A percentile compares a stretch with the other conserved stretches of the same genome.
These are phyloP conservation scores for Penicillium sp. DNA, from an alignment of 2,329 filamentous ascomycete species.

Conservation along the genomic window DNA sequence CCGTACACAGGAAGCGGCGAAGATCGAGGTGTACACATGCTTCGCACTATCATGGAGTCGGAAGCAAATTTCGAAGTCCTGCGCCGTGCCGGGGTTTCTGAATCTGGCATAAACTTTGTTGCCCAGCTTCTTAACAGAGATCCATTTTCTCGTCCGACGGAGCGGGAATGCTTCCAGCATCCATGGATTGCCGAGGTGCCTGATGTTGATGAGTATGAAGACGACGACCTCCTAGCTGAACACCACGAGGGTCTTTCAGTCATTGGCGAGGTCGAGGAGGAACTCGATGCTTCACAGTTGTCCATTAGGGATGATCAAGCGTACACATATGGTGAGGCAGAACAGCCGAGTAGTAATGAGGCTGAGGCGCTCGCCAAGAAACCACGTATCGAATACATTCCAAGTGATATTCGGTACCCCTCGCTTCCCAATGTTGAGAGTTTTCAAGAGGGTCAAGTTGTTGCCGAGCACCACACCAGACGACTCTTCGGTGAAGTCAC, in stretches of 20 bases:
- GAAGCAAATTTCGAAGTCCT: conserved; percentile 64
- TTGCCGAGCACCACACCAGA: conserved; percentile 27
- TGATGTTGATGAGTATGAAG: conserved; percentile 58
- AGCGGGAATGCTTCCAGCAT: conserved; percentile 64
- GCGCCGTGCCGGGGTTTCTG: conserved; percentile 54
- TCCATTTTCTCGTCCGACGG: conserved; percentile 69
- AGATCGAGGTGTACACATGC: conserved; percentile 70
- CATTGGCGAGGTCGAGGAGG: conserved; percentile 40
- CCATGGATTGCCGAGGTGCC: conserved; percentile 62
- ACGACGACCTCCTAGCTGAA: conserved; percentile 55
- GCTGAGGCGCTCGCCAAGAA: conserved; percentile 36
- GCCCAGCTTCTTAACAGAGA: conserved; percentile 74
- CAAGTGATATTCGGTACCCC: conserved; percentile 38
- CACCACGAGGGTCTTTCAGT: conserved; percentile 34
- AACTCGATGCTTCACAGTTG: conserved; percentile 56
- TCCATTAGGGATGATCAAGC: conserved; percentile 52
- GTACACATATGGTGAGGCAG: conserved; percentile 27
- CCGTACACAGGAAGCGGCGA: conserved; percentile 76
- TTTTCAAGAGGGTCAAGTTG: conserved; percentile 26
- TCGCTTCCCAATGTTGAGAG: conserved; percentile 40
- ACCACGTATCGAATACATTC: conserved; percentile 29
- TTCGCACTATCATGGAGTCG: conserved; percentile 75
- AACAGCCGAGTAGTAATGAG: conserved; percentile 31
- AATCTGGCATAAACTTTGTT: conserved; percentile 67
- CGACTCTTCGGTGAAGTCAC: conserved; percentile 60